Conservation (phyloP, 441 rosid species). For the Capsella rubella region DNA sequence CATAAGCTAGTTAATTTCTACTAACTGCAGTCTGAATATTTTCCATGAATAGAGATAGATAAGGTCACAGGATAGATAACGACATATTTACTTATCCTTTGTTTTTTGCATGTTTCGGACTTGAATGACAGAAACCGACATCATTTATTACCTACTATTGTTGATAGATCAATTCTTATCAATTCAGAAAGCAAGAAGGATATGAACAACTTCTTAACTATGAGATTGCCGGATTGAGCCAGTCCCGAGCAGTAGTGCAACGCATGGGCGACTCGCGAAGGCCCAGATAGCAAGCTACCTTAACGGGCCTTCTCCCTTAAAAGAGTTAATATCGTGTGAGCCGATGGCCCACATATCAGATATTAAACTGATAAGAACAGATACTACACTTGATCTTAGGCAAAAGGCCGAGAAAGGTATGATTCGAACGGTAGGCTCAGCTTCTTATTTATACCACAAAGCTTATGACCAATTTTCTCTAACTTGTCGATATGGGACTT, state of each 20-base stretch:
- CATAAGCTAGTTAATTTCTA: not conserved
- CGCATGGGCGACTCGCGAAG: not conserved
- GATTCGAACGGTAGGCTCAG: constrained; percentile 11
- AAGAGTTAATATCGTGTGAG: constrained; percentile 48
- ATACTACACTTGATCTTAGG: constrained; percentile 96
- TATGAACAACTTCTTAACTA: not conserved
- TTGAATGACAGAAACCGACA: too few relatives aligned
- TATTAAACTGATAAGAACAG: constrained; percentile 91
- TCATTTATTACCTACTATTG: too few relatives aligned
- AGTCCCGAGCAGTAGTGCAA: constrained; percentile 27
- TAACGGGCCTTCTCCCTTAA: not conserved
- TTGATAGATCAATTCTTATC: too few relatives aligned
- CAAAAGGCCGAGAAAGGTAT: constrained; percentile 87
- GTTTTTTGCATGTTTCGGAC: too few relatives aligned
- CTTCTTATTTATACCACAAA: not conserved
- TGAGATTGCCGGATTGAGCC: constrained; percentile 14
- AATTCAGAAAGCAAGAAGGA: too few relatives aligned
- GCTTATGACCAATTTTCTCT: not conserved
- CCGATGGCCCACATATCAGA: constrained; percentile 62
- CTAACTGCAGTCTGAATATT: not conserved
- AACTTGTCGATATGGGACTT: constrained; percentile 9
- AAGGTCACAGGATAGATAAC: not conserved
- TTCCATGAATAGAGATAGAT: not conserved
- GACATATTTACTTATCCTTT: not conserved
- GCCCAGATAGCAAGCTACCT: constrained; percentile 31